These are phyloP conservation scores for Aquilaria malaccensis DNA, from an alignment of 345 rosid genomes.

Conservation along the genomic window DNA sequence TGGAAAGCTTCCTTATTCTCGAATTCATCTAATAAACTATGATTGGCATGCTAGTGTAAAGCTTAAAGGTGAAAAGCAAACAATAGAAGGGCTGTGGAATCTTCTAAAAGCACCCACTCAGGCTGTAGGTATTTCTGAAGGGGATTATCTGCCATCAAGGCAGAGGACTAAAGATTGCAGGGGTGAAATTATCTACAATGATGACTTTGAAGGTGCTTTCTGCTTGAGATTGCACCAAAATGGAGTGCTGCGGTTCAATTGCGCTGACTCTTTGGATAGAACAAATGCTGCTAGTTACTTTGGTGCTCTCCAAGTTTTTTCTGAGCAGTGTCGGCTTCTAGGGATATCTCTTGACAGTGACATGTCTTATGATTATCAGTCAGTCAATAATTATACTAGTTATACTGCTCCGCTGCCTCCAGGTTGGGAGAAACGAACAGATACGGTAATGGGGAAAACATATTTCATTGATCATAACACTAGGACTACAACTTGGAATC, in stretches of 20 bases:
- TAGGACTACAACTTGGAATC: conserved; percentile 86
- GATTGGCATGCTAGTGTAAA: conserved; percentile 92
- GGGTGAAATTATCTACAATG: conserved; percentile 76
- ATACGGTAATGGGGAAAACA: conserved; percentile 85
- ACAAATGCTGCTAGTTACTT: conserved; percentile 98
- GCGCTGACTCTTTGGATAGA: conserved; percentile 96
- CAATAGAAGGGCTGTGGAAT: conserved; percentile 91
- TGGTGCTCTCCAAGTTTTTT: conserved; percentile 90
- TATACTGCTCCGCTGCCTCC: conserved; percentile 90
- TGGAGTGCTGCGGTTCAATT: conserved; percentile 93
- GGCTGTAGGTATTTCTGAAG: conserved; percentile 77
- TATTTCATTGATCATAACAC: conserved; percentile 94
- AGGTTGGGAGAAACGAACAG: conserved; percentile 95
- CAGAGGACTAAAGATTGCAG: conserved; percentile 81
- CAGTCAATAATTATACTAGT: conserved; percentile 51
- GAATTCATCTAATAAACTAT: conserved; percentile 63
- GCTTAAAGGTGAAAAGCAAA: conserved; percentile 78
- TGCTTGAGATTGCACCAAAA: conserved; percentile 95
- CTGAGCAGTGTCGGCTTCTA: conserved; percentile 86
- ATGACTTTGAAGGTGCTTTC: conserved; percentile 78
- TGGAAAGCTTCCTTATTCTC: conserved; percentile 68
- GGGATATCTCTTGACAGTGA: conserved; percentile 89
- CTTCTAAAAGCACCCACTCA: conserved; percentile 65
- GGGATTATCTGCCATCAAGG: conserved; percentile 78
- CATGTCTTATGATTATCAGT: conserved; percentile 49